These are phyloP conservation scores for Pluteus cervinus DNA, from an alignment of 768 basidiomycete genomes.

Conservation along the genomic window DNA sequence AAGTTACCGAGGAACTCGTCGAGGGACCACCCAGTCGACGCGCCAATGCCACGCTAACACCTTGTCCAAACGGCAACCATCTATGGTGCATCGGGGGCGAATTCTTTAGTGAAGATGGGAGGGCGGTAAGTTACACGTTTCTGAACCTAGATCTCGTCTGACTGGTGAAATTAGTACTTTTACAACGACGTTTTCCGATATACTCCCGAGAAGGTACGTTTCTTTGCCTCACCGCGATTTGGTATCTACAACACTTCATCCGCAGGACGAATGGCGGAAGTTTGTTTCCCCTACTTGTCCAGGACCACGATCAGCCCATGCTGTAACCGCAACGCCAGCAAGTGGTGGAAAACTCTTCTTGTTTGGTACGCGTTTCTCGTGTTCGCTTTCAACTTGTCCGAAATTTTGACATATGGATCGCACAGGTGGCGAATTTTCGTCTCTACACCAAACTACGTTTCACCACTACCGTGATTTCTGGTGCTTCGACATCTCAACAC, in stretches of 20 bases:
- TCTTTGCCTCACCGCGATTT: no score
- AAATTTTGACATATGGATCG: constrained; percentile 9
- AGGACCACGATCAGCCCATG: constrained; percentile 84
- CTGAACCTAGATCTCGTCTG: background rate
- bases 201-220: constrained; percentile 77
- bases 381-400: constrained; percentile 6
- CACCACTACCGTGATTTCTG: no score
- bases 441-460: constrained; percentile 77
- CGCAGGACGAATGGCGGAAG: constrained; percentile 90
- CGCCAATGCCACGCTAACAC: no score
- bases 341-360: constrained; percentile 82
- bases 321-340: constrained; percentile 63
- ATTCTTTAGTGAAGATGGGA: constrained; percentile 82
- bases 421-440: constrained; percentile 86
- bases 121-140: constrained; percentile 43
- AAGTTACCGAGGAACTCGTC: no score
- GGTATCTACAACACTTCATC: no score
- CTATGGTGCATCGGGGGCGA: constrained; percentile 88
- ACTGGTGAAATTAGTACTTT: constrained; percentile 50
- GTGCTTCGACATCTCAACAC: constrained; percentile 74
- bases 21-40: constrained; percentile 80
- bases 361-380: constrained; percentile 51
- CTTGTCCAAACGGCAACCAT: constrained; percentile 75
- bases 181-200: constrained; percentile 88
- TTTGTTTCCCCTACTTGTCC: constrained; percentile 83